Evolutionary conservation across 805 yeast genomes (phyloP).

Genomic region (Kluyveromyces starmeri): DNA sequence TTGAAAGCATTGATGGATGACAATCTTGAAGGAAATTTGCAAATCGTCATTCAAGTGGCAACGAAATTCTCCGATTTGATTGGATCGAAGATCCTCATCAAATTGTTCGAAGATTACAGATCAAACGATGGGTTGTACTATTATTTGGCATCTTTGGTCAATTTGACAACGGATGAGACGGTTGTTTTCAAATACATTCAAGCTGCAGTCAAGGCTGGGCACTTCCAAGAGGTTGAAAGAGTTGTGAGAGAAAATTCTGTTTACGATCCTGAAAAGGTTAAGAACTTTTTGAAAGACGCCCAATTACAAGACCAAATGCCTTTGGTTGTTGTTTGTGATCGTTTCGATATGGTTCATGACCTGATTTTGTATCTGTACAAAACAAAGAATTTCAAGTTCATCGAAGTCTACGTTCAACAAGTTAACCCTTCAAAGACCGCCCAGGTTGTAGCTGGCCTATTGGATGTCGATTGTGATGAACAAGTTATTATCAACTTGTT

Average conservation of each 20-base stretch:
- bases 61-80: conserved; percentile 91
- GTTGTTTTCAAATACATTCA: conserved; percentile 95
- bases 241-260: conserved; percentile 89
- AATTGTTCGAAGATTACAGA: conserved; percentile 87
- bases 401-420: conserved; percentile 96
- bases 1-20: conserved; percentile 75
- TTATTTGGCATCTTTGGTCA: conserved; percentile 87
- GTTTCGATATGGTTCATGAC: conserved; percentile 86
- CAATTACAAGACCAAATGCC: conserved; percentile 93
- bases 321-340: conserved; percentile 90
- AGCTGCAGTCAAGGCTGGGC: conserved; percentile 85
- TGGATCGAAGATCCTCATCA: conserved; percentile 77
- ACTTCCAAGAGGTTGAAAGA: conserved; percentile 90
- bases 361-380: conserved; percentile 88
- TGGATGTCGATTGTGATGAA: conserved; percentile 98
- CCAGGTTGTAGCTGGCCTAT: conserved; percentile 89
- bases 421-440: conserved; percentile 95
- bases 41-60: conserved; percentile 91
- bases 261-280: conserved; percentile 94
- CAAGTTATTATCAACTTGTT: conserved; percentile 70
- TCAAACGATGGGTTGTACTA: conserved; percentile 91
- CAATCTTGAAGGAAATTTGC: conserved; percentile 79
- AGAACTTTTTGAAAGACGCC: conserved; percentile 92
- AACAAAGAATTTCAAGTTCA: conserved; percentile 90
- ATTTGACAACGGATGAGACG: conserved; percentile 86